Percentiles rank a stretch among this genome's conserved stretches.
Conservation (phyloP, 1,284 basidiomycete species). For the Amylostereum areolatum region DNA sequence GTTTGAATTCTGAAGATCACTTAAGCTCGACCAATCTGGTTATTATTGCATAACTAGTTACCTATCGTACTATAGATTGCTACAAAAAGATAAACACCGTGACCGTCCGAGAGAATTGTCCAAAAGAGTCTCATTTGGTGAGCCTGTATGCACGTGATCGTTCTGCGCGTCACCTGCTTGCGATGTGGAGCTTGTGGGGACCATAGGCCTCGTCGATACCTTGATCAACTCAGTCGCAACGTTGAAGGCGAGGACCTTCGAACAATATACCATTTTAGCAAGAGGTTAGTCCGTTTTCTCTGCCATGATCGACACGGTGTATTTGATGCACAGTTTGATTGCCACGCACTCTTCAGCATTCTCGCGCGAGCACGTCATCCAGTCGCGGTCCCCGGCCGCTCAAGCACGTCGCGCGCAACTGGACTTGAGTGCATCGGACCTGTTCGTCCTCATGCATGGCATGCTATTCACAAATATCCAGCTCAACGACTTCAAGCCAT, state of each 20-base stretch:
- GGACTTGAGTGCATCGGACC: constrained; percentile 73
- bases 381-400: constrained; percentile 82
- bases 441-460: constrained; percentile 90
- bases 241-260: constrained; percentile 80
- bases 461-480: constrained; percentile 95
- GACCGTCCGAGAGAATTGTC: too few relatives aligned
- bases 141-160: too few relatives aligned
- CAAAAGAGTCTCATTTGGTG: too few relatives aligned
- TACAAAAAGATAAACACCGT: too few relatives aligned
- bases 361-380: constrained; percentile 83
- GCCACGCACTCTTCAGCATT: constrained; percentile 82
- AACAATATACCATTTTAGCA: constrained; percentile 90
- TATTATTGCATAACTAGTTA: too few relatives aligned
- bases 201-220: constrained; percentile 90
- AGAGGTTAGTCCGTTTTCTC: constrained; percentile 59
- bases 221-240: constrained; percentile 85
- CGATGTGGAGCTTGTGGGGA: too few relatives aligned
- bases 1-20: too few relatives aligned
- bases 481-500: constrained; percentile 83
- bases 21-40: too few relatives aligned
- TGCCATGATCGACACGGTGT: not conserved
- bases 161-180: too few relatives aligned
- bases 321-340: constrained; percentile 60
- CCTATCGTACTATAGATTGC: too few relatives aligned
- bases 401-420: too few relatives aligned